phyloP scores from a whole-genome alignment of 306 rosid genomes.

The Cucumis hystrix region DNA sequence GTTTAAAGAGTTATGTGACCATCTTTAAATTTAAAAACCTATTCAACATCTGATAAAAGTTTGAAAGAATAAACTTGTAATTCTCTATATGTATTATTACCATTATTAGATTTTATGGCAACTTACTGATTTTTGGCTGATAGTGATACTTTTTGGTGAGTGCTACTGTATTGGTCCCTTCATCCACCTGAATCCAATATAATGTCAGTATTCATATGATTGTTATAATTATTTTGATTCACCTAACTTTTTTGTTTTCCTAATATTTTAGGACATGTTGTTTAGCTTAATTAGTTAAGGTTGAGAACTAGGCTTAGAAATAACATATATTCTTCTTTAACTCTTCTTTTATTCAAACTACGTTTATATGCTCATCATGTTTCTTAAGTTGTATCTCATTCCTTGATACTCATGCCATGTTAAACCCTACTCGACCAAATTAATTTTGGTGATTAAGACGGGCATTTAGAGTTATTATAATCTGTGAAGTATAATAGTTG shows the following conservation, averaged over 20 bases:
- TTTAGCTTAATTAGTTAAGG: too few relatives aligned
- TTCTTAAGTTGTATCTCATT: background rate
- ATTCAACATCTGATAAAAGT: background rate
- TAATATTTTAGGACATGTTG: background rate
- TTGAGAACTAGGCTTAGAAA: too few relatives aligned
- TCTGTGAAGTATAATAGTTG: too few relatives aligned
- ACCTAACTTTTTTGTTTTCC: background rate
- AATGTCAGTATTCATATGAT: background rate
- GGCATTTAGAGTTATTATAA: too few relatives aligned
- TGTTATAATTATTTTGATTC: background rate
- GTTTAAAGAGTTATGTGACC: too few relatives aligned
- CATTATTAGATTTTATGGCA: background rate
- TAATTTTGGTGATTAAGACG: too few relatives aligned
- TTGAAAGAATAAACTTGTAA: background rate
- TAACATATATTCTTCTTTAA: background rate
- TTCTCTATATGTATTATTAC: too few relatives aligned
- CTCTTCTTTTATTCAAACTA: background rate
- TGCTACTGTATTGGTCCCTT: constrained; percentile 11
- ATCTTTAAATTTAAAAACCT: too few relatives aligned
- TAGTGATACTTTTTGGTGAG: background rate
- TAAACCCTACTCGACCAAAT: background rate
- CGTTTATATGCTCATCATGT: background rate
- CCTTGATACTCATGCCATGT: background rate
- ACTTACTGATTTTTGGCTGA: constrained; percentile 33
- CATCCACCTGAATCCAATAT: constrained; percentile 13